Percentiles rank a stretch among this genome's conserved stretches.
These are phyloP conservation scores for Magnolia officinalis DNA, from an alignment of 164 flowering plant genomes.

Conservation along the genomic window DNA sequence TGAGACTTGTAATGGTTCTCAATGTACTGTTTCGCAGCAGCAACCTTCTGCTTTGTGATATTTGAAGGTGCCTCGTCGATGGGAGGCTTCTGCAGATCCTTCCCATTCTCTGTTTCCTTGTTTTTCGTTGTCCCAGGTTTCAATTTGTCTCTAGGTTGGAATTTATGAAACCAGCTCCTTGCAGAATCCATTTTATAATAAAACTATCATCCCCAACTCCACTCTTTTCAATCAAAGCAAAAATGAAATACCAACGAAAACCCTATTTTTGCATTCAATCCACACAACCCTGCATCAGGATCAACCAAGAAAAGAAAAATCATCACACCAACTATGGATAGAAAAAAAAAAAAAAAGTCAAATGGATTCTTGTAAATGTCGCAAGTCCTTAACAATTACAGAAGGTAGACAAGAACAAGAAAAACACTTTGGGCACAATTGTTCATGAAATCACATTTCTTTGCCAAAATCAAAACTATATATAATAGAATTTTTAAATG, in stretches of 20 bases:
- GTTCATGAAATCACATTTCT: no score
- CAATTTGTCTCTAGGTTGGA: slow-evolving; percentile 32
- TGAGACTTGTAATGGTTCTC: slow-evolving; percentile 43
- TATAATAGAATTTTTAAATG: no score
- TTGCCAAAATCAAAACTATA: no score
- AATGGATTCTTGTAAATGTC: no score
- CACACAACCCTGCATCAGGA: slow-evolving; percentile 1
- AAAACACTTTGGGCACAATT: no score
- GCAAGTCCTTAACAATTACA: neutral
- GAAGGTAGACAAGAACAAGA: neutral
- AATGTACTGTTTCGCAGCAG: slow-evolving; percentile 40
- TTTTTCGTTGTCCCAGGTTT: slow-evolving; percentile 19
- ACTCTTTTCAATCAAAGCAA: neutral
- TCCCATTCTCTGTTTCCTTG: slow-evolving; percentile 27
- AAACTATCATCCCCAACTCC: neutral
- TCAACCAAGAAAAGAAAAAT: neutral
- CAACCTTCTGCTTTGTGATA: slow-evolving; percentile 37
- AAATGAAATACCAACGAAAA: neutral
- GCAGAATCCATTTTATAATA: slow-evolving; percentile 36
- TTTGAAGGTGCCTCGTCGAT: slow-evolving; percentile 34
- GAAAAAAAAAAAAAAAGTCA: neutral
- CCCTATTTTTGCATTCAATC: slow-evolving; percentile 1
- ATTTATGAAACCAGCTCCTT: slow-evolving; percentile 47
- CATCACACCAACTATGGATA: neutral
- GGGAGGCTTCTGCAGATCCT: slow-evolving; percentile 22